These are phyloP conservation scores for Graphilbum fragrans DNA, from an alignment of 2,329 filamentous ascomycete genomes.

Conservation along the genomic window DNA sequence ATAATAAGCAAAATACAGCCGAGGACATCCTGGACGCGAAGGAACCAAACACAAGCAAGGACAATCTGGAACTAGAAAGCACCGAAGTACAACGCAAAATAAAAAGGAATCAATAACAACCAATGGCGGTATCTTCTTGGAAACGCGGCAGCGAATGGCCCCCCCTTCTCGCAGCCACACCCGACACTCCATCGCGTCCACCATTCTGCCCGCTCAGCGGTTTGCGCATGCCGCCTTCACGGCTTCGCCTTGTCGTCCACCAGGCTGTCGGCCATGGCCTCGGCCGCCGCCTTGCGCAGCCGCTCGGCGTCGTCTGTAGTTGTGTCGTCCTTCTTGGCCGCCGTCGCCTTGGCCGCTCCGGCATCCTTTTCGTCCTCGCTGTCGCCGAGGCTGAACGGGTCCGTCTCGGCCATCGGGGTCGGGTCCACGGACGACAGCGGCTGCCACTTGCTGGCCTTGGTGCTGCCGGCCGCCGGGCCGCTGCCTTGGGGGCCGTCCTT, in stretches of 20 bases:
- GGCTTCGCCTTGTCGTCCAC: slow-evolving; percentile 13
- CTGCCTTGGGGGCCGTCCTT: slow-evolving; percentile 33
- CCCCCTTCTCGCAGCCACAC: background rate
- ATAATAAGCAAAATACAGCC: no score
- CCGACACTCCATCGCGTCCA: no score
- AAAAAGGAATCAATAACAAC: background rate
- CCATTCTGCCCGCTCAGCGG: no score
- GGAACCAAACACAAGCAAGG: no score
- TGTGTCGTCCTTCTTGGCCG: background rate
- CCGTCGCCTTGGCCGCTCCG: background rate
- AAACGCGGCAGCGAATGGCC: background rate
- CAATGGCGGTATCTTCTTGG: background rate
- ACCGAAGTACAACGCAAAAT: background rate
- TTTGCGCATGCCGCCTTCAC: no score
- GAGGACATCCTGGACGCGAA: no score
- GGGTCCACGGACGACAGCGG: slow-evolving; percentile 79
- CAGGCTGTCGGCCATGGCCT: slow-evolving; percentile 15
- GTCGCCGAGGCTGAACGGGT: slow-evolving; percentile 92
- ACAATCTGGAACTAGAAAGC: no score
- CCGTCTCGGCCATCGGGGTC: slow-evolving; percentile 75
- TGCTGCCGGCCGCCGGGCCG: slow-evolving; percentile 13
- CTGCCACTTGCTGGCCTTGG: slow-evolving; percentile 91
- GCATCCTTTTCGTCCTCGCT: slow-evolving; percentile 82
- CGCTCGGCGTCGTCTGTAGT: slow-evolving; percentile 11
- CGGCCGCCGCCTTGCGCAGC: slow-evolving; percentile 15